These are phyloP conservation scores for Fusarium temperatum DNA, from an alignment of 2,329 filamentous ascomycete species.

Conservation along the genomic window DNA sequence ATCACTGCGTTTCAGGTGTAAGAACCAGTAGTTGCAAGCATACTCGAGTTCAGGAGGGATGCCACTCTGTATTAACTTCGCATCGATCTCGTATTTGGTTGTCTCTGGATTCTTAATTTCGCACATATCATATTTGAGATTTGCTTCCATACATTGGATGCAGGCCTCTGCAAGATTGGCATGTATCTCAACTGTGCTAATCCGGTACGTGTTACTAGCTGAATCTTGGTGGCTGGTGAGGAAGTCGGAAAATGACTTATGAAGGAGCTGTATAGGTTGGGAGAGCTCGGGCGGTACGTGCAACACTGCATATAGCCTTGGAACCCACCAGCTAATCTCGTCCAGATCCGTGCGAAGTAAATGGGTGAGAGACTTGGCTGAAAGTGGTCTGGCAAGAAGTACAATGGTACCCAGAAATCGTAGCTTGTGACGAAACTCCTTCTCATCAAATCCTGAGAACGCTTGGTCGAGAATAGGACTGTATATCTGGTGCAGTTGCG, in stretches of 20 bases:
- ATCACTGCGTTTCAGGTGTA: too few relatives aligned
- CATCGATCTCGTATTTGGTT: neutral
- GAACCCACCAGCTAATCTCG: neutral
- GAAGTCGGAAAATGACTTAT: neutral
- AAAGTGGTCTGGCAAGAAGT: neutral
- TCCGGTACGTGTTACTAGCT: rapidly evolving
- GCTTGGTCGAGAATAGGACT: neutral
- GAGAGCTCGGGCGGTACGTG: neutral
- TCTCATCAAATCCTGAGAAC: rapidly evolving
- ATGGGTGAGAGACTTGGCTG: neutral
- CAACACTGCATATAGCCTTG: neutral
- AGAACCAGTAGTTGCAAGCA: too few relatives aligned
- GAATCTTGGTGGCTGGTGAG: neutral
- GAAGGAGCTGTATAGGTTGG: neutral
- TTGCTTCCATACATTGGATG: neutral
- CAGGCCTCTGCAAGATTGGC: neutral
- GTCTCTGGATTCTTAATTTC: rapidly evolving
- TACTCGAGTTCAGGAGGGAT: neutral
- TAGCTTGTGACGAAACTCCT: rapidly evolving
- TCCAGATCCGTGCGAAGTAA: neutral
- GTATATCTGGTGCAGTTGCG: neutral
- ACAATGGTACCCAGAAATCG: neutral
- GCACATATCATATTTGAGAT: neutral
- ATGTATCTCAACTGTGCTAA: neutral
- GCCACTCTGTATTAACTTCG: rapidly evolving